phyloP scores from a whole-genome alignment of 139 green algal genomes.

The Medakamo hakoo region DNA sequence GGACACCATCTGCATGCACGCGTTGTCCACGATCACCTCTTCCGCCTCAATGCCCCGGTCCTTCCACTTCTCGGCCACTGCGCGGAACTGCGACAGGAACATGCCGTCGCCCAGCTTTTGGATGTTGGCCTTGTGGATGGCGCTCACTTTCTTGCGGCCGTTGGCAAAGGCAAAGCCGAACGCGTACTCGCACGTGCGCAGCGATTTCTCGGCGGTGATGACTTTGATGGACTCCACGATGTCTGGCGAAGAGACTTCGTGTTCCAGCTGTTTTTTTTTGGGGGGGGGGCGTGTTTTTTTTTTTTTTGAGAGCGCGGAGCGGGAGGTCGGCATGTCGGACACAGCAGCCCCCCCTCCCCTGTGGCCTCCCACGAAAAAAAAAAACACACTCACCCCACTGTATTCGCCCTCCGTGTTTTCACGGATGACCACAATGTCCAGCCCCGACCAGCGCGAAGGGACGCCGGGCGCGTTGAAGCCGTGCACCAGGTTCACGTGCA shows the following conservation, averaged over 20 bases:
- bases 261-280: too few relatives aligned
- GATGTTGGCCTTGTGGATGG: conserved; percentile 85
- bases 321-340: too few relatives aligned
- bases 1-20: conserved; percentile 80
- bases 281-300: too few relatives aligned
- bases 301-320: too few relatives aligned
- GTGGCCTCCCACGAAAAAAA: too few relatives aligned
- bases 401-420: conserved; percentile 99
- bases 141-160: conserved; percentile 53
- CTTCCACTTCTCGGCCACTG: too few relatives aligned
- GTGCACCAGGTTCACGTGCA: conserved; percentile 90
- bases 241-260: conserved; percentile 83
- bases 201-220: conserved; percentile 71
- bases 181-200: conserved; percentile 74
- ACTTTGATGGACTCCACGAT: conserved; percentile 92
- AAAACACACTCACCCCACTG: too few relatives aligned
- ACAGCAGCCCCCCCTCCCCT: too few relatives aligned
- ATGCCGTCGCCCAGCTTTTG: conserved; percentile 91
- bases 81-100: too few relatives aligned
- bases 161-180: conserved; percentile 81
- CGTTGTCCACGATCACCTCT: conserved; percentile 95
- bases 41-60: too few relatives aligned
- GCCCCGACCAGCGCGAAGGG: conserved; percentile 84
- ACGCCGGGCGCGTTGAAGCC: conserved; percentile 83
- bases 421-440: conserved; percentile 88